Conservation (phyloP, 2,329 filamentous ascomycete genomes). For the Sarocladiaceae sp. region DNA sequence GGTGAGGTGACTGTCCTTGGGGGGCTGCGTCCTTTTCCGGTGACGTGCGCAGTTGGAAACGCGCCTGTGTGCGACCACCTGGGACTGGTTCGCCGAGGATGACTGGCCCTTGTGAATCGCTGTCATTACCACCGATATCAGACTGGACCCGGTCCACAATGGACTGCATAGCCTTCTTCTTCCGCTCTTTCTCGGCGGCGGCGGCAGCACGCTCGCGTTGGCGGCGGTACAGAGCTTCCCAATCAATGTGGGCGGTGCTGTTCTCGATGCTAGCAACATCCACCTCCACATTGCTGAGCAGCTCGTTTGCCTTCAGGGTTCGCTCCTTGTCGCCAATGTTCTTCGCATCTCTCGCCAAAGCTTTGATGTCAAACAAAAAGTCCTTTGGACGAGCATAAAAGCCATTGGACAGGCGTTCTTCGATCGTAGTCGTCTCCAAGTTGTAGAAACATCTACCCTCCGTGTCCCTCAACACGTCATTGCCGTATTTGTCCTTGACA, state of each 20-base stretch:
- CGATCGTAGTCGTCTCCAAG: constrained; percentile 84
- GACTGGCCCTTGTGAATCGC: constrained; percentile 49
- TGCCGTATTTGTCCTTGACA: constrained; percentile 70
- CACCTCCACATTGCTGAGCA: constrained; percentile 88
- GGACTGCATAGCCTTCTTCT: constrained; percentile 56
- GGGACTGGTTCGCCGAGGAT: constrained; percentile 60
- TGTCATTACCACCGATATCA: constrained; percentile 45
- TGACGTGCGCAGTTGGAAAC: constrained; percentile 51
- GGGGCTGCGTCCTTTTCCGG: constrained; percentile 12
- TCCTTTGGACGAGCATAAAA: constrained; percentile 90
- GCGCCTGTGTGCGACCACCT: constrained; percentile 41
- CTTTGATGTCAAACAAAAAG: constrained; percentile 81
- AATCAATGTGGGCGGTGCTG: constrained; percentile 63
- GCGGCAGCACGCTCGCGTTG: constrained; percentile 60
- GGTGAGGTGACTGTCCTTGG: constrained; percentile 24
- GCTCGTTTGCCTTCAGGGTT: constrained; percentile 81
- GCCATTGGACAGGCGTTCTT: constrained; percentile 93
- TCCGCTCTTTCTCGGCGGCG: constrained; percentile 53
- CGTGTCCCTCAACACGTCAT: constrained; percentile 68
- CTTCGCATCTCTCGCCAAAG: constrained; percentile 77
- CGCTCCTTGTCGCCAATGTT: constrained; percentile 77
- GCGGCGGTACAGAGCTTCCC: constrained; percentile 72
- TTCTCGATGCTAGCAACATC: constrained; percentile 74
- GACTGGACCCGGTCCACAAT: constrained; percentile 43
- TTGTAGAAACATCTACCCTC: constrained; percentile 90